Evolutionary conservation across 208 protist genomes (phyloP).

Genomic region (Angomonas ambiguus): DNA sequence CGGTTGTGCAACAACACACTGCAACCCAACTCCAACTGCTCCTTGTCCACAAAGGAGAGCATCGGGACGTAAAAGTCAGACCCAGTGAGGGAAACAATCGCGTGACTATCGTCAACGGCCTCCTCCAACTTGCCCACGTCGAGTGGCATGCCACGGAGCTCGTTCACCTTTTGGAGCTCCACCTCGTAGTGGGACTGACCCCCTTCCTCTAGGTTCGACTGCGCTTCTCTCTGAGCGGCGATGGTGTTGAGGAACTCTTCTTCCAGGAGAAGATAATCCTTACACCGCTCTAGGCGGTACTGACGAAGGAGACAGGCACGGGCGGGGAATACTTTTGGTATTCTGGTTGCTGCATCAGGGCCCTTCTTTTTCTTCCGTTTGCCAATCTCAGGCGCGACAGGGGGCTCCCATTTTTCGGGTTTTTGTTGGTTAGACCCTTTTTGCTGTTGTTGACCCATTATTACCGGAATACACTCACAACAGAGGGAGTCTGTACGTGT

Average conservation of each 20-base stretch:
- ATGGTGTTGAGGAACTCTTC: slow-evolving; percentile 97
- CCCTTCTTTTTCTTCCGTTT: slow-evolving; percentile 88
- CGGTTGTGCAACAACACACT: slow-evolving; percentile 98
- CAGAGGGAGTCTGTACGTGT: too few species aligned
- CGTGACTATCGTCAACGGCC: slow-evolving; percentile 99
- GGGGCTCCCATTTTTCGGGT: slow-evolving; percentile 86
- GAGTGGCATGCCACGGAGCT: slow-evolving; percentile 97
- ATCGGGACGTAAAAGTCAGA: slow-evolving; percentile 99
- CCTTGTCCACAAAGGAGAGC: slow-evolving; percentile 99
- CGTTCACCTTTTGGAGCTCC: slow-evolving; percentile 96
- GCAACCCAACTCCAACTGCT: slow-evolving; percentile 97
- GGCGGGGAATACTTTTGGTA: slow-evolving; percentile 93
- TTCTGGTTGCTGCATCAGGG: slow-evolving; percentile 64
- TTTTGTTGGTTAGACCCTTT: too few species aligned
- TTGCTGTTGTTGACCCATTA: too few species aligned
- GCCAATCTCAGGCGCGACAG: slow-evolving; percentile 91
- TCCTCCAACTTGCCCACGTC: slow-evolving; percentile 99
- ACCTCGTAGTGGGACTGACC: slow-evolving; percentile 88
- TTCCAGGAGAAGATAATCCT: slow-evolving; percentile 99
- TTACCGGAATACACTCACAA: too few species aligned
- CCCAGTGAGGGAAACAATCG: slow-evolving; percentile 96
- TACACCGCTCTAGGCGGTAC: slow-evolving; percentile 97
- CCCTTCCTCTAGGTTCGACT: slow-evolving; percentile 77
- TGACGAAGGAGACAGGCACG: slow-evolving; percentile 97
- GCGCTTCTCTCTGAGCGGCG: slow-evolving; percentile 67